Evolutionary conservation across 139 green algal genomes (phyloP), one percentile per base, ranked within the genome.

Genomic region (Parachlorella kessleri): DNA sequence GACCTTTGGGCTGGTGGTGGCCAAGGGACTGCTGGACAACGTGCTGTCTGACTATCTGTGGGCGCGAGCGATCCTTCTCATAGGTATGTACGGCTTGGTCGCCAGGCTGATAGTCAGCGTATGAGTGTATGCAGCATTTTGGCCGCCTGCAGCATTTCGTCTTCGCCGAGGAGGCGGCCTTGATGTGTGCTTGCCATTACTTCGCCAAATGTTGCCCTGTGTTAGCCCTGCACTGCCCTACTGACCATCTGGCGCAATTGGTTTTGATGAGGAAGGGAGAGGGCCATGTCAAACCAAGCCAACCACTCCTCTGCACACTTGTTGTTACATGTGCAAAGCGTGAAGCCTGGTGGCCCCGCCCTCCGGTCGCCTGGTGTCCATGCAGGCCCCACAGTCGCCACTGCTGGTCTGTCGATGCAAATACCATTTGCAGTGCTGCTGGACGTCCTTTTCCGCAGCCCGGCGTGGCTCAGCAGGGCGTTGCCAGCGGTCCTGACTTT

Each of bases 1-100:
- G 33, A 53, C 72, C 36, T 70, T 86, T 66, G 73, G 79, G 3
- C 54, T 81, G 10, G 65, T 82, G 10, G 53, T 88, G 33, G 70
- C 67, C 63, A 88, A 88, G 37, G 95, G 94, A 1, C 83, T 99
- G 33, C 70, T 98, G 4, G 96, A 99, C 83, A 99, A 99, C 76
- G 94, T 97, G 32, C 75, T 98, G 37, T 93, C 88, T 5, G 96
- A 99, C 85, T 98, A 98, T 82, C 88, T 99, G 9, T 99, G 96
- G 96, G 96, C 95, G 0, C 81, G 93, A 0, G 93, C 96, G 21
- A 96, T 99, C 8, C 85, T 99, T 66, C 84, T 99, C 26, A 83
- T 97, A 54, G 90, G 86, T 84, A n/a, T n/a, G n/a, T n/a, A n/a
- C n/a, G n/a, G n/a, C n/a, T n/a, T n/a, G n/a, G n/a, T n/a, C n/a